Percentiles rank a stretch among this genome's conserved stretches.
Evolutionary conservation across 2,329 filamentous ascomycete genomes (phyloP).

Genomic region (Pseudocercospora crystallina): DNA sequence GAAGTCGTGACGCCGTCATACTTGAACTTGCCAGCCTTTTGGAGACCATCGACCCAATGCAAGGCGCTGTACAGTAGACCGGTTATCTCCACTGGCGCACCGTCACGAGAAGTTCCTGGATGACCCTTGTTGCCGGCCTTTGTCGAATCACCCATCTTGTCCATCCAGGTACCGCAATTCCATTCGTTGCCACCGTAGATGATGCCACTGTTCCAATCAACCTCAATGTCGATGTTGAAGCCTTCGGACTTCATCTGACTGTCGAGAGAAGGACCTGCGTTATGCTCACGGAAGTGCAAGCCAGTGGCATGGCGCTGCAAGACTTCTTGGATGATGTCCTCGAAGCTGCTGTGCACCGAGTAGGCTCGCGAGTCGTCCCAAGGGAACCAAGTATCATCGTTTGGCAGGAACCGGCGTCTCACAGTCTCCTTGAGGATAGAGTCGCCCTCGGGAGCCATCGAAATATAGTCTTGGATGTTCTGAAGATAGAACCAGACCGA

Average conservation of each 20-base stretch:
- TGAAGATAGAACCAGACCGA: slow-evolving; percentile 98
- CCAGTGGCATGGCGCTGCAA: slow-evolving; percentile 88
- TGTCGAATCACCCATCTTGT: slow-evolving; percentile 99
- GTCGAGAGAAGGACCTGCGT: slow-evolving; percentile 84
- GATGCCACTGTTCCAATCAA: slow-evolving; percentile 88
- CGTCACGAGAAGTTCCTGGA: slow-evolving; percentile 94
- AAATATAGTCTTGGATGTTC: slow-evolving; percentile 88
- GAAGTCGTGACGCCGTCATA: slow-evolving; percentile 66
- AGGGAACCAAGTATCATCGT: slow-evolving; percentile 93
- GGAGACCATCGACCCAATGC: slow-evolving; percentile 71
- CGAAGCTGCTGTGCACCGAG: slow-evolving; percentile 76
- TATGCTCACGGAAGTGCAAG: slow-evolving; percentile 90
- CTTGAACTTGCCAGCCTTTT: slow-evolving; percentile 67
- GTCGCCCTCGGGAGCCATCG: slow-evolving; percentile 74
- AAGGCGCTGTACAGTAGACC: slow-evolving; percentile 89
- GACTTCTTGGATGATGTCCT: slow-evolving; percentile 89
- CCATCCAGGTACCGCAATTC: slow-evolving; percentile 99
- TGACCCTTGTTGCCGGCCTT: slow-evolving; percentile 88
- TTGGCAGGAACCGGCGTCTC: slow-evolving; percentile 83
- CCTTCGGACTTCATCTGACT: slow-evolving; percentile 90
- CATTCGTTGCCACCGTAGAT: slow-evolving; percentile 90
- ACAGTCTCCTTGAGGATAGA: slow-evolving; percentile 74
- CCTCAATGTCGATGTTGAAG: slow-evolving; percentile 86
- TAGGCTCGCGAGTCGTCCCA: slow-evolving; percentile 81
- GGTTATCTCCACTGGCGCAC: slow-evolving; percentile 91